Percentiles rank a stretch among this genome's conserved stretches.
Evolutionary conservation across 2,329 filamentous ascomycete species (phyloP).

Genomic region (Ceratocystis diversiconidia): DNA sequence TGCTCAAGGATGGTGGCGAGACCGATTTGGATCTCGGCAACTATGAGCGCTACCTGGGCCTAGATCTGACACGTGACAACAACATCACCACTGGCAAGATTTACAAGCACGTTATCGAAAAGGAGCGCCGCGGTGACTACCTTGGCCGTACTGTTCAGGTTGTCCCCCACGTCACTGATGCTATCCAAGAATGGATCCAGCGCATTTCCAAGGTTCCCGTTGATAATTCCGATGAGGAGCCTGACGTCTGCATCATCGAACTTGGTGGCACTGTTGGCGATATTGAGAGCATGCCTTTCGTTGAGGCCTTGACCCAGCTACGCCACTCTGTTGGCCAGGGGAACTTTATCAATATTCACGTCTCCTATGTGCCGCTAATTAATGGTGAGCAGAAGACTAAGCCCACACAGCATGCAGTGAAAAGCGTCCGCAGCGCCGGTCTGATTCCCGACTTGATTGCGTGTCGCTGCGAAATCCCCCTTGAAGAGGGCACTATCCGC

Average conservation of each 20-base stretch:
- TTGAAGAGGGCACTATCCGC: constrained; percentile 58
- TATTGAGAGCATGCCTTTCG: constrained; percentile 76
- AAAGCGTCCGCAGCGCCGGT: constrained; percentile 68
- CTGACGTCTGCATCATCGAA: constrained; percentile 74
- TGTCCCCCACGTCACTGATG: constrained; percentile 82
- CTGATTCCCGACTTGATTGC: constrained; percentile 67
- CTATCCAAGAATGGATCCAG: constrained; percentile 85
- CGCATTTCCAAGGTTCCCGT: constrained; percentile 73
- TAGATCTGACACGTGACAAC: constrained; percentile 70
- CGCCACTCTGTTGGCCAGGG: constrained; percentile 55
- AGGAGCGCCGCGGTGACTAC: constrained; percentile 55
- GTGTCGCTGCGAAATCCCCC: constrained; percentile 69
- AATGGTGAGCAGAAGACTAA: constrained; percentile 81
- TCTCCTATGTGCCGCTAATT: constrained; percentile 66
- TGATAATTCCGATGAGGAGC: constrained; percentile 66
- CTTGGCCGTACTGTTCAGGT: constrained; percentile 81
- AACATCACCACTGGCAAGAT: constrained; percentile 98
- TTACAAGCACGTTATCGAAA: constrained; percentile 75
- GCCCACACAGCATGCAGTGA: constrained; percentile 84
- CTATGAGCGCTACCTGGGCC: constrained; percentile 42
- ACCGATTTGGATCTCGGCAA: constrained; percentile 43
- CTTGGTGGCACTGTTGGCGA: constrained; percentile 53
- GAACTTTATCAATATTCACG: constrained; percentile 81
- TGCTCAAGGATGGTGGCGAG: constrained; percentile 67
- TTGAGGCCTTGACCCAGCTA: constrained; percentile 73